Base-by-base conservation (phyloP, 2,329 filamentous ascomycete genomes). In the Monosporascus sp. region DNA sequence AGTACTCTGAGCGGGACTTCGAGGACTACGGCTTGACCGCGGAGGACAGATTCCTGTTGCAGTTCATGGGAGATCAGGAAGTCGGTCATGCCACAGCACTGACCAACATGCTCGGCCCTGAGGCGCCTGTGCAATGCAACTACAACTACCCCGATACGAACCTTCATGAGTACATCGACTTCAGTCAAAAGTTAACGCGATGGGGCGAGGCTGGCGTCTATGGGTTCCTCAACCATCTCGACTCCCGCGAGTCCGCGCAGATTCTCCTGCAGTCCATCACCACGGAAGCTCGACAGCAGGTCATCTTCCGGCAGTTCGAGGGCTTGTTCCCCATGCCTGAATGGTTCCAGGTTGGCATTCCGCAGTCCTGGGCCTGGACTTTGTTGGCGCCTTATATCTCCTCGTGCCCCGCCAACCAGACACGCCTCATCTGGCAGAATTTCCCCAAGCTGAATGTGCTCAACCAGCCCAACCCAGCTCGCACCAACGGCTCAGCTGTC, bases 301-400 rank as follows among this genome's bases (percentile, higher is more conserved):
- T 92, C 75, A 85, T 89, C 60, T 94, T 94, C 78, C 85, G 90
- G 20, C 89, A 94, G 66, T 90, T 94, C 67, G 78, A 84, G 37
- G 90, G 89, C 17, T 79, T 90, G 7, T 88, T 89, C 70, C 87
- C 90, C 22, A 89, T 90, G 86, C 87, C 89, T 0, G 86, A 88
- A 9, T 94, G 88, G 88, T 91, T 93, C 66, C 84, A 89, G 63
- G 78, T 84, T 6, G 88, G 88, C 40, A 85, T 93, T 24, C 89
- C 89, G 0, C 90, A 95, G 68, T 89, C 86, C 0, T 95, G 89
- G 89, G 82, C 85, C 0, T 95, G 90, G 90, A 88, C 89, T 0
- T 78, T 90, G 22, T 76, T 94, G 5, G 89, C 90, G 0, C 90
- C 89, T 0, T 91, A 91, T 70, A 92, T 95, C 68, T 85, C 82